These are phyloP conservation scores for Haplosporangium sp. DNA, from an alignment of 371 early-diverging fungal species.

Conservation along the genomic window DNA sequence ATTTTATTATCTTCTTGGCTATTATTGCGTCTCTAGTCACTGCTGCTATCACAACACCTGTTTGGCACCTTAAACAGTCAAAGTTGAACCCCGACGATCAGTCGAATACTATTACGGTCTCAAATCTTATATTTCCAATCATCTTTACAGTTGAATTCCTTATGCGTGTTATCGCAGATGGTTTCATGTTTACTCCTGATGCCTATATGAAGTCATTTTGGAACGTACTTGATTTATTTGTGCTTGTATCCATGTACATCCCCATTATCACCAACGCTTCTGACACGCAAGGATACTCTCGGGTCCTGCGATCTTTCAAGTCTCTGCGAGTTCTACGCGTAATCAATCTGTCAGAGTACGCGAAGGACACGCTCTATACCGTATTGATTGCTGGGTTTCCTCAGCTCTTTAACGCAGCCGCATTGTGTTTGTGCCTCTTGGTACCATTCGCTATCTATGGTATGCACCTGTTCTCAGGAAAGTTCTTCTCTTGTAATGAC, in stretches of 20 bases:
- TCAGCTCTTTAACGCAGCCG: slow-evolving; percentile 69
- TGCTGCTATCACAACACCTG: slow-evolving; percentile 69
- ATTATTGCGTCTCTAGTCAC: slow-evolving; percentile 64
- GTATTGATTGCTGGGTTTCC: slow-evolving; percentile 69
- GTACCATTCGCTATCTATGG: slow-evolving; percentile 79
- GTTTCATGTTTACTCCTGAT: slow-evolving; percentile 74
- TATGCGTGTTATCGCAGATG: slow-evolving; percentile 74
- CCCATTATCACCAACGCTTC: slow-evolving; percentile 63
- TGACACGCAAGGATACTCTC: slow-evolving; percentile 62
- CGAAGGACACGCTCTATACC: slow-evolving; percentile 71
- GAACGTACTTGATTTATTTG: slow-evolving; percentile 75
- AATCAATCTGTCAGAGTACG: slow-evolving; percentile 66
- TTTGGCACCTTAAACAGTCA: slow-evolving; percentile 61
- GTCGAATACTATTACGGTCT: slow-evolving; percentile 21
- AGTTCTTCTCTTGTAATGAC: slow-evolving; percentile 73
- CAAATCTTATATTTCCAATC: slow-evolving; percentile 65
- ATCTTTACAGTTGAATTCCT: slow-evolving; percentile 73
- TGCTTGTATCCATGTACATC: slow-evolving; percentile 67
- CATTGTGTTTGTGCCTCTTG: slow-evolving; percentile 65
- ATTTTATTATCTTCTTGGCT: slow-evolving; percentile 58
- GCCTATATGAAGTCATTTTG: slow-evolving; percentile 73
- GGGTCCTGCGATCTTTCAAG: slow-evolving; percentile 72
- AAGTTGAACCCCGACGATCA: background rate
- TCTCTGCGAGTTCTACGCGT: slow-evolving; percentile 73
- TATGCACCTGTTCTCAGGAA: slow-evolving; percentile 70